These are phyloP conservation scores for Kodamaea leandrae DNA, from an alignment of 805 yeast genomes.

Conservation along the genomic window DNA sequence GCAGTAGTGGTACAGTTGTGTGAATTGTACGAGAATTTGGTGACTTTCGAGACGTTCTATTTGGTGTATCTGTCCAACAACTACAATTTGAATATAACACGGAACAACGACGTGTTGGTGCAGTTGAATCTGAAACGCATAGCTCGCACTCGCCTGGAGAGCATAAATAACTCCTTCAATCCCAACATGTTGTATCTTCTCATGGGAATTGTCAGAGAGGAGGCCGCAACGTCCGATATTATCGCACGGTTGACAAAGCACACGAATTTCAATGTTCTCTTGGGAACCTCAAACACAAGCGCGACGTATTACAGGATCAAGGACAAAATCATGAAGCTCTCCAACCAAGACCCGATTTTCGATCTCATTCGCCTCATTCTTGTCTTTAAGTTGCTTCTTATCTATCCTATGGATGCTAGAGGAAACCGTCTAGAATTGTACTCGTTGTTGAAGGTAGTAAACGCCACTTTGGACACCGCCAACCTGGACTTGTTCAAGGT, in stretches of 20 bases:
- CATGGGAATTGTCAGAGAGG: constrained; percentile 9
- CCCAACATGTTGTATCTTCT: constrained; percentile 12
- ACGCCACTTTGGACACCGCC: constrained; percentile 10
- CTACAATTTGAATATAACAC: constrained; percentile 12
- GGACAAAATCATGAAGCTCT: constrained; percentile 5
- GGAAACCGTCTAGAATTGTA: constrained; percentile 19
- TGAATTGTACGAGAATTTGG: constrained; percentile 33
- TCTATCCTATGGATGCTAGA: constrained; percentile 17
- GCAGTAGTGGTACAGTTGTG: constrained; percentile 21
- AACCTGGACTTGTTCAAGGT: constrained; percentile 21
- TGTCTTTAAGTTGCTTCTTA: constrained; percentile 22
- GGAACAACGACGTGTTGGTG: constrained; percentile 15
- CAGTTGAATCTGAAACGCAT: constrained; percentile 11
- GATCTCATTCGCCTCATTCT: constrained; percentile 16
- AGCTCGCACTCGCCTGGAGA: constrained; percentile 6
- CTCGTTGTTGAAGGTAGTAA: constrained; percentile 17
- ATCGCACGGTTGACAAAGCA: constrained; percentile 7
- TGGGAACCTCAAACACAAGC: background rate
- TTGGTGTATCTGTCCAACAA: constrained; percentile 16
- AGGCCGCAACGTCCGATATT: constrained; percentile 5
- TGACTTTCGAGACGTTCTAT: constrained; percentile 25
- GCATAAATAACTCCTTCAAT: constrained; percentile 11
- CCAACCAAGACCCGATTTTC: constrained; percentile 12
- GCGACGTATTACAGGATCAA: constrained; percentile 8
- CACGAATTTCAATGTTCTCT: constrained; percentile 14